phyloP scores from a whole-genome alignment of 768 basidiomycete genomes.

The Mrakia gelida region DNA sequence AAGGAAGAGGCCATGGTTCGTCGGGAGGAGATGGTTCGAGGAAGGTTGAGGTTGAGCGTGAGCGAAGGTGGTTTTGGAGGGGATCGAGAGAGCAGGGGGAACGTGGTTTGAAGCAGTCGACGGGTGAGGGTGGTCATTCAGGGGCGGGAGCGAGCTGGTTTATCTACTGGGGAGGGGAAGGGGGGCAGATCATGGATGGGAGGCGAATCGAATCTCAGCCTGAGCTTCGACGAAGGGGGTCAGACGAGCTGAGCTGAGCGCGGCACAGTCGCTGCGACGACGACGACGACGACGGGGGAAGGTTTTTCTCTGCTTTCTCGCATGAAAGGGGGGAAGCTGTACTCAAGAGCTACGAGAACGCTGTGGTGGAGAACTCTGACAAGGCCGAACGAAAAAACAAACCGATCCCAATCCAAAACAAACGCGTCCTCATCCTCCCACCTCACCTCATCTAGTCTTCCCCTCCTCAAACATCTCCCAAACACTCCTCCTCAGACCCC shows the following conservation, averaged over 20 bases:
- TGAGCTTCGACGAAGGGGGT: neutral
- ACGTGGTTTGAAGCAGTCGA: neutral
- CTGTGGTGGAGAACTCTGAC: too few species aligned
- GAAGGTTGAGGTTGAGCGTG: neutral
- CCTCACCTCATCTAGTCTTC: too few species aligned
- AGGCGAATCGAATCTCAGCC: neutral
- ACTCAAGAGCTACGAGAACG: too few species aligned
- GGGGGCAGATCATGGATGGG: conserved; percentile 15
- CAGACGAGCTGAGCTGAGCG: too few species aligned
- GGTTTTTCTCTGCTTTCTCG: neutral
- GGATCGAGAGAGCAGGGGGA: neutral
- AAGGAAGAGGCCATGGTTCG: neutral
- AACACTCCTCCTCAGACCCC: neutral
- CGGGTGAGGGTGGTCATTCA: neutral
- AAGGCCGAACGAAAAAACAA: neutral
- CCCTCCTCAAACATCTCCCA: neutral
- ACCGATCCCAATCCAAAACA: too few species aligned
- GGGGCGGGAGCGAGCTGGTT: neutral
- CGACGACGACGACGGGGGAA: neutral
- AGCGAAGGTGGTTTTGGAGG: neutral
- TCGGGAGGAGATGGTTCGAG: neutral
- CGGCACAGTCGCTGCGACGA: neutral
- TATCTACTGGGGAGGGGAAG: neutral
- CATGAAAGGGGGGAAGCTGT: neutral
- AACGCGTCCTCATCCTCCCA: neutral